Conservation (phyloP, 768 basidiomycete genomes). For the Dioszegia hungarica region DNA sequence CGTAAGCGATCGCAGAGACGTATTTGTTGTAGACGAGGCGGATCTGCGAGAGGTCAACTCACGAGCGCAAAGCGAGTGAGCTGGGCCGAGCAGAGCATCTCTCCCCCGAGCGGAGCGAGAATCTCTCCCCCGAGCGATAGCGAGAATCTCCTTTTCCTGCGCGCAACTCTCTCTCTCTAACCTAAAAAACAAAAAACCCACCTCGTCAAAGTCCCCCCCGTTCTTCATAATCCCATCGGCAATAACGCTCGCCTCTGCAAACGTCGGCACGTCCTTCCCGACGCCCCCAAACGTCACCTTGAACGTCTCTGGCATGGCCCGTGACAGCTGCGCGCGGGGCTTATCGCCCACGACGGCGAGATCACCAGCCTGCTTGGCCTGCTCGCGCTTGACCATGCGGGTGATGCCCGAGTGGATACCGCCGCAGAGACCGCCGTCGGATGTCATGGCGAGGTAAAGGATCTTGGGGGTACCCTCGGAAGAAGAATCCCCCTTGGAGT, state of each 20-base stretch:
- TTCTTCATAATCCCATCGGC: slow-evolving; percentile 86
- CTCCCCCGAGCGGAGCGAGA: too few species aligned
- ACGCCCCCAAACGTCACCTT: slow-evolving; percentile 93
- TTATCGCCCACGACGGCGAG: slow-evolving; percentile 94
- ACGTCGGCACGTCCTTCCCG: slow-evolving; percentile 93
- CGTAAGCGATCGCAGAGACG: slow-evolving; percentile 73
- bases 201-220: slow-evolving; percentile 78
- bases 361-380: slow-evolving; percentile 55
- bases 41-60: slow-evolving; percentile 54
- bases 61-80: slow-evolving; percentile 49
- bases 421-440: slow-evolving; percentile 98
- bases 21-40: slow-evolving; percentile 54
- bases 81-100: too few species aligned
- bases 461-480: slow-evolving; percentile 56
- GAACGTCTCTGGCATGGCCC: slow-evolving; percentile 62
- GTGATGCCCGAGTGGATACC: slow-evolving; percentile 97
- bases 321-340: slow-evolving; percentile 83
- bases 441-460: slow-evolving; percentile 54
- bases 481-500: slow-evolving; percentile 56
- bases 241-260: slow-evolving; percentile 88
- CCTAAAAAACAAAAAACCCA: slow-evolving; percentile 7
- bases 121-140: too few species aligned
- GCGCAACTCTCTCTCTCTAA: not conserved
- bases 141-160: not conserved
- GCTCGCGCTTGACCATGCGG: slow-evolving; percentile 74